Evolutionary conservation across 768 basidiomycete genomes (phyloP).

Genomic region (Cystoderma amianthinum): DNA sequence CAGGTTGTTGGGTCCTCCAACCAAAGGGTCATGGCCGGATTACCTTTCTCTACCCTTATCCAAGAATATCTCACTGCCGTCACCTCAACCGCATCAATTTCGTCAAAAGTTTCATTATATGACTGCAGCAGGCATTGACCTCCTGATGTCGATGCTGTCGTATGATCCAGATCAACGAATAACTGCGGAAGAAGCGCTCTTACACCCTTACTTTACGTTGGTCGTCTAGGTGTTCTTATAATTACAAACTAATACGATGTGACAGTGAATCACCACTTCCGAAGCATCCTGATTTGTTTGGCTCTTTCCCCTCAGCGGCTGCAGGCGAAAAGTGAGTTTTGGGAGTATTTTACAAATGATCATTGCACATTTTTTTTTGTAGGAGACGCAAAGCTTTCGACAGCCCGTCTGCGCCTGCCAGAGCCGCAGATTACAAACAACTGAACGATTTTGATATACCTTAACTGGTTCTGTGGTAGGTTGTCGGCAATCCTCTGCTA

Average conservation of each 20-base stretch:
- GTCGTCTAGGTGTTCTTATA: constrained; percentile 10
- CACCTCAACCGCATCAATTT: constrained; percentile 69
- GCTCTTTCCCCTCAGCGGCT: constrained; percentile 92
- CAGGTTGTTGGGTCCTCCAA: constrained; percentile 92
- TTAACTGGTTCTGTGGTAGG: too few relatives aligned
- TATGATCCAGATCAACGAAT: constrained; percentile 89
- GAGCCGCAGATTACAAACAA: constrained; percentile 62
- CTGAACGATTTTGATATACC: constrained; percentile 55
- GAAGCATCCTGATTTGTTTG: constrained; percentile 93
- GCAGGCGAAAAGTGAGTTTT: constrained; percentile 85
- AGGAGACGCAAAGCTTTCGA: constrained; percentile 70
- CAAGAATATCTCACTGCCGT: constrained; percentile 70
- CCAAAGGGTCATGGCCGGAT: constrained; percentile 79
- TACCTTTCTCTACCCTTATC: constrained; percentile 74
- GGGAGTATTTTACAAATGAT: neutral
- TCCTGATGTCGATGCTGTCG: constrained; percentile 72
- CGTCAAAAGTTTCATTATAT: constrained; percentile 85
- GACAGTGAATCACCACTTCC: constrained; percentile 87
- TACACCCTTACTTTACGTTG: constrained; percentile 89
- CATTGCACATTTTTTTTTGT: constrained; percentile 6
- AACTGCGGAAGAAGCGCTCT: constrained; percentile 82
- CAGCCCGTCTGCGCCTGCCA: constrained; percentile 74
- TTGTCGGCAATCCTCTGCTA: too few relatives aligned
- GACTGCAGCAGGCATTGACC: constrained; percentile 76
- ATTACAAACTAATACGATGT: neutral